Evolutionary conservation across 2,329 filamentous ascomycete genomes (phyloP).

Genomic region (Arthrobotrys sphaeroides): DNA sequence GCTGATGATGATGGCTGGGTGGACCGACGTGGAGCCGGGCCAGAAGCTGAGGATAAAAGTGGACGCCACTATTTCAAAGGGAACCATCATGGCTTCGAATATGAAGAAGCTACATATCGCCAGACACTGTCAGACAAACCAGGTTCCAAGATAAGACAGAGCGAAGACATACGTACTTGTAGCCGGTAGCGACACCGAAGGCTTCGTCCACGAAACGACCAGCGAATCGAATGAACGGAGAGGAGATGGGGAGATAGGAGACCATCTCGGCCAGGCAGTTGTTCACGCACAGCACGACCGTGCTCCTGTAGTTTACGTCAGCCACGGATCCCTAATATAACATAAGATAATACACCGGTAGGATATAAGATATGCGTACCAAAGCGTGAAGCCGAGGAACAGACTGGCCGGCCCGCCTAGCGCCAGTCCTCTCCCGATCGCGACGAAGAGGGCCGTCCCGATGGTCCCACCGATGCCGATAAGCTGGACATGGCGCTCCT

Average conservation of each 20-base stretch:
- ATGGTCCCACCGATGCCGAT: slow-evolving; percentile 73
- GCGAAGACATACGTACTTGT: slow-evolving; percentile 67
- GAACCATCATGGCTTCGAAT: slow-evolving; percentile 74
- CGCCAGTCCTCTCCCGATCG: slow-evolving; percentile 69
- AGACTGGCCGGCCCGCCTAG: slow-evolving; percentile 67
- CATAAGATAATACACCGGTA: background rate
- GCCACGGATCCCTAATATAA: background rate
- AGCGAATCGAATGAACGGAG: slow-evolving; percentile 80
- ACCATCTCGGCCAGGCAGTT: slow-evolving; percentile 77
- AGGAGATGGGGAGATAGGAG: slow-evolving; percentile 78
- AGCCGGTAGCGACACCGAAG: slow-evolving; percentile 76
- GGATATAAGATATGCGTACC: slow-evolving; percentile 60
- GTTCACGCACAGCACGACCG: slow-evolving; percentile 70
- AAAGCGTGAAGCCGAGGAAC: slow-evolving; percentile 67
- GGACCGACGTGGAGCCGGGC: slow-evolving; percentile 69
- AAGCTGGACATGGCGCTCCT: slow-evolving; percentile 69
- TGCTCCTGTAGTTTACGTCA: slow-evolving; percentile 61
- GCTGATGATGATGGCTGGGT: slow-evolving; percentile 68
- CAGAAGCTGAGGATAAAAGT: slow-evolving; percentile 71
- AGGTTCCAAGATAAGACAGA: background rate
- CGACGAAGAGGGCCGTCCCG: slow-evolving; percentile 70
- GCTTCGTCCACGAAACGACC: slow-evolving; percentile 79
- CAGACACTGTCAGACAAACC: background rate
- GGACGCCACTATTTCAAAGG: slow-evolving; percentile 74
- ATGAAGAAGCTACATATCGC: slow-evolving; percentile 68